Percentiles rank a stretch among this genome's conserved stretches.
These are phyloP conservation scores for Bipolaris victoriae DNA, from an alignment of 2,329 filamentous ascomycete genomes.

Conservation along the genomic window DNA sequence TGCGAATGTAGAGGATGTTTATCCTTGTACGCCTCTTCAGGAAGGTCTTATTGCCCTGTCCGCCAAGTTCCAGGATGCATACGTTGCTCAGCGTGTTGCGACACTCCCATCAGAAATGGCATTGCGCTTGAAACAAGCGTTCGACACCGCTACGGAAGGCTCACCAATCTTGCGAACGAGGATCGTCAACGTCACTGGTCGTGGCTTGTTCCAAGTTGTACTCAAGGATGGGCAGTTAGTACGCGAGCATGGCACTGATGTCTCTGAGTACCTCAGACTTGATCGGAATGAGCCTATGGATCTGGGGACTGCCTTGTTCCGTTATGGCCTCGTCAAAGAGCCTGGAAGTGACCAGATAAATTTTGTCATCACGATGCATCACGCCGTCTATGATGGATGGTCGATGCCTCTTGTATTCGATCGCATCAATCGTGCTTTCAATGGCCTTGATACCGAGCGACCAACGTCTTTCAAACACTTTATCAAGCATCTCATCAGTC, in stretches of 20 bases:
- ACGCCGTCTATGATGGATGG: slow-evolving; percentile 60
- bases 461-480: slow-evolving; percentile 55
- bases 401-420: slow-evolving; percentile 48
- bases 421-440: slow-evolving; percentile 41
- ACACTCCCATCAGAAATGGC: slow-evolving; percentile 42
- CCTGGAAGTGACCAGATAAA: slow-evolving; percentile 36
- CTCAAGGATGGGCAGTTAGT: slow-evolving; percentile 39
- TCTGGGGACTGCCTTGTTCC: slow-evolving; percentile 49
- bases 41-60: slow-evolving; percentile 52
- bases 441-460: slow-evolving; percentile 31
- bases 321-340: slow-evolving; percentile 46
- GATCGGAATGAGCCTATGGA: slow-evolving; percentile 47
- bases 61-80: slow-evolving; percentile 45
- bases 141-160: slow-evolving; percentile 42
- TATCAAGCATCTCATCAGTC: slow-evolving; percentile 55
- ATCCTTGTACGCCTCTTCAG: slow-evolving; percentile 52
- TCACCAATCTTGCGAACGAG: slow-evolving; percentile 50
- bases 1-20: slow-evolving; percentile 47
- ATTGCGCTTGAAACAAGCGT: slow-evolving; percentile 44
- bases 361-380: slow-evolving; percentile 59
- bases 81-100: slow-evolving; percentile 49
- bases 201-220: slow-evolving; percentile 49
- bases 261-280: slow-evolving; percentile 43
- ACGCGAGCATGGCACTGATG: slow-evolving; percentile 36
- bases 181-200: slow-evolving; percentile 46